These are phyloP conservation scores for Pyronema domesticum DNA, from an alignment of 495 filamentous ascomycete species.

Conservation along the genomic window DNA sequence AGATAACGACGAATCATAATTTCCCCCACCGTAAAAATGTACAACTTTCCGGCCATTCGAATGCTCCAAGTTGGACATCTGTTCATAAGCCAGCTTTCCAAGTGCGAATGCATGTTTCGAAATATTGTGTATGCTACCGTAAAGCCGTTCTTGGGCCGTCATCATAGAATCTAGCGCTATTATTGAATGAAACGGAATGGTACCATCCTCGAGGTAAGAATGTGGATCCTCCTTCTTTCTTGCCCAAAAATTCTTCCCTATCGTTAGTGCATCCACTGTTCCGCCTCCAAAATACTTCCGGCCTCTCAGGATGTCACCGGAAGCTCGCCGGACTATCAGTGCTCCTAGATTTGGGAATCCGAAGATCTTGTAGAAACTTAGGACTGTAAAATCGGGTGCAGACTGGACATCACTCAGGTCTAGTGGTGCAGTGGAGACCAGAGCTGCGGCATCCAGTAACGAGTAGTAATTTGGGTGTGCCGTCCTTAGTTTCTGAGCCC, in stretches of 20 bases:
- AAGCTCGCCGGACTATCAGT: conserved; percentile 58
- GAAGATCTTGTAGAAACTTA: conserved; percentile 96
- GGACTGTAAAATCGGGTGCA: conserved; percentile 70
- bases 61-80: conserved; percentile 44
- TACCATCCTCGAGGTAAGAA: conserved; percentile 75
- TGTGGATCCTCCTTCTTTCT: conserved; percentile 56
- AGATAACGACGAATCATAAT: conserved; percentile 17
- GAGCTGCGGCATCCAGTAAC: conserved; percentile 76
- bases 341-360: conserved; percentile 86
- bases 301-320: conserved; percentile 37
- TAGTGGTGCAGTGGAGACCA: conserved; percentile 58
- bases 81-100: conserved; percentile 38
- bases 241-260: conserved; percentile 26
- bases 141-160: conserved; percentile 48
- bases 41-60: conserved; percentile 37
- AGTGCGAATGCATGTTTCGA: conserved; percentile 59
- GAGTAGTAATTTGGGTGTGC: conserved; percentile 36
- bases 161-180: conserved; percentile 61
- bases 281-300: conserved; percentile 86
- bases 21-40: conserved; percentile 26
- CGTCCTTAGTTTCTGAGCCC: conserved; percentile 41
- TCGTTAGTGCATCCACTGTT: conserved; percentile 62
- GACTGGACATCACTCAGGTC: conserved; percentile 42
- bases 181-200: conserved; percentile 74
- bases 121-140: conserved; percentile 48